These are phyloP conservation scores for Amanita inopinata DNA, from an alignment of 768 basidiomycete species.

Conservation along the genomic window DNA sequence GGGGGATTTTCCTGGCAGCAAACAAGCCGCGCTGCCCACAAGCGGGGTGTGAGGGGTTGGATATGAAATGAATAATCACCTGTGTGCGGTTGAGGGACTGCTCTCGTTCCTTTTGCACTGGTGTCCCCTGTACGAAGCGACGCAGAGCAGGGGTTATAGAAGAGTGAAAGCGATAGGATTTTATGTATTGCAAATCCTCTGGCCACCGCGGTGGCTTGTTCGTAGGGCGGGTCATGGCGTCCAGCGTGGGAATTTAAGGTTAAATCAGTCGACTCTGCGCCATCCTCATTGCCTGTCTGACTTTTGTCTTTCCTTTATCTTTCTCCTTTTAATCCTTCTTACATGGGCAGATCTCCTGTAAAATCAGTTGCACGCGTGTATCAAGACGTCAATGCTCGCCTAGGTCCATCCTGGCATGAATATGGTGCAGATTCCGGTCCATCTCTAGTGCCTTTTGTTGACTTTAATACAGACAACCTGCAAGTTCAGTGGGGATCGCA, in stretches of 20 bases:
- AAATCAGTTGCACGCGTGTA: constrained; percentile 85
- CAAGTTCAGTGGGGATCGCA: constrained; percentile 97
- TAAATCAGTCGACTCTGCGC: constrained; percentile 3
- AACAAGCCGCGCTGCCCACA: constrained; percentile 75
- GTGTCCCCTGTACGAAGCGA: constrained; percentile 25
- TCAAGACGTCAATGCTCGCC: constrained; percentile 75
- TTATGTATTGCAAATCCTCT: constrained; percentile 41
- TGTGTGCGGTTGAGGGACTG: constrained; percentile 16
- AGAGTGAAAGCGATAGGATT: constrained; percentile 40
- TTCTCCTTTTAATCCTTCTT: constrained; percentile 12
- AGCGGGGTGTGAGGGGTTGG: constrained; percentile 58
- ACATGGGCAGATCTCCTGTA: constrained; percentile 62
- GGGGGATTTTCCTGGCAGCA: constrained; percentile 59
- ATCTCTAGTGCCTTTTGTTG: constrained; percentile 14
- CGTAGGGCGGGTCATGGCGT: not conserved
- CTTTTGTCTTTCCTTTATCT: constrained; percentile 1
- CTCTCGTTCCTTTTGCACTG: constrained; percentile 9
- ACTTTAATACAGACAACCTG: constrained; percentile 63
- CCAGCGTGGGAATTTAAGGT: constrained; percentile 12
- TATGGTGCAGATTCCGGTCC: constrained; percentile 52
- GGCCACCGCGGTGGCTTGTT: constrained; percentile 27
- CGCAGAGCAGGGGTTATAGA: constrained; percentile 41
- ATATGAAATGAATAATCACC: constrained; percentile 51
- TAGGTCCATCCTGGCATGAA: constrained; percentile 91
- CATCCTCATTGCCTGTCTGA: not conserved